These are phyloP conservation scores for Chaetomiaceae sp. DNA, from an alignment of 2,329 filamentous ascomycete genomes.

Conservation along the genomic window DNA sequence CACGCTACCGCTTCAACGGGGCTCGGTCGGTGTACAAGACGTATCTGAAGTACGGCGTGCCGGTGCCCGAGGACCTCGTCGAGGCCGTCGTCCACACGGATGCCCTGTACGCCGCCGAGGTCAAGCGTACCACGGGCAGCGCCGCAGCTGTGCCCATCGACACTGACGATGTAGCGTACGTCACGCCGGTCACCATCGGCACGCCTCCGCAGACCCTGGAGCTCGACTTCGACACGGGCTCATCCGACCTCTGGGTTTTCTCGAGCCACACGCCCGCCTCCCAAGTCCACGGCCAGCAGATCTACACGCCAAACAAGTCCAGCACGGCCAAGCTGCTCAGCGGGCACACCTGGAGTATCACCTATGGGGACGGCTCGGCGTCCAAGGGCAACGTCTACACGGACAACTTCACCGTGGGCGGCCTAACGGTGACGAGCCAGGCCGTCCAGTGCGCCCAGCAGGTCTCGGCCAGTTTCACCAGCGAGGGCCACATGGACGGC, in stretches of 20 bases:
- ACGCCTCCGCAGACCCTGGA: slow-evolving; percentile 25
- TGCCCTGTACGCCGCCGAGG: slow-evolving; percentile 1
- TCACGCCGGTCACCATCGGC: slow-evolving; percentile 35
- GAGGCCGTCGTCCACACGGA: slow-evolving; percentile 26
- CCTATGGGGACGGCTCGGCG: slow-evolving; percentile 39
- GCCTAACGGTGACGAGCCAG: slow-evolving; percentile 36
- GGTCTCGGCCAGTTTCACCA: slow-evolving; percentile 38
- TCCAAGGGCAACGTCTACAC: slow-evolving; percentile 40
- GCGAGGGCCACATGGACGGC: slow-evolving; percentile 36
- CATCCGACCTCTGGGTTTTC: slow-evolving; percentile 40
- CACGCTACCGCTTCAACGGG: slow-evolving; percentile 28
- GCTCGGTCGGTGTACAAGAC: slow-evolving; percentile 32
- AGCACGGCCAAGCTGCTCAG: slow-evolving; percentile 33
- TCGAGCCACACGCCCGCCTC: slow-evolving; percentile 30
- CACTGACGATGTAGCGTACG: slow-evolving; percentile 28
- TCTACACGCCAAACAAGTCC: slow-evolving; percentile 36
- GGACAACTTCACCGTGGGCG: slow-evolving; percentile 40
- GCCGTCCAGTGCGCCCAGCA: slow-evolving; percentile 39
- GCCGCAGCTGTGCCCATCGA: slow-evolving; percentile 27
- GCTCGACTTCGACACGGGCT: slow-evolving; percentile 26
- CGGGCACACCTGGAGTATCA: slow-evolving; percentile 37
- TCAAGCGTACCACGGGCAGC: slow-evolving; percentile 25
- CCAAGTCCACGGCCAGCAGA: slow-evolving; percentile 35
- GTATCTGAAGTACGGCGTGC: slow-evolving; percentile 35
- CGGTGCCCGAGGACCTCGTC: slow-evolving; percentile 29